These are phyloP conservation scores for Talaromyces funiculosus DNA, from an alignment of 2,329 filamentous ascomycete genomes.

Conservation along the genomic window DNA sequence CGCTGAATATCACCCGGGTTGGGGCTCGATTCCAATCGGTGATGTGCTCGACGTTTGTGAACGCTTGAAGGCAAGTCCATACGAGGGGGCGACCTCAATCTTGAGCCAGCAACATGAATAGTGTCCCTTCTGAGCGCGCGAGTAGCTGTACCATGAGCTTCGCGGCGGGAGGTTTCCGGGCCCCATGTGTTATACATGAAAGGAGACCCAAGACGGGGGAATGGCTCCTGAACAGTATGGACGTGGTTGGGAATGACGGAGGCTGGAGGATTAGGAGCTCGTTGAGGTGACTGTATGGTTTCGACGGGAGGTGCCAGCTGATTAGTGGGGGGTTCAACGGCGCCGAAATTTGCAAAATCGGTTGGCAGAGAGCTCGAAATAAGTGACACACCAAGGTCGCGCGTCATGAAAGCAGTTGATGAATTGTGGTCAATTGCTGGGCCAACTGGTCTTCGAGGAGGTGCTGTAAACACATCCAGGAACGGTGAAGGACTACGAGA, in stretches of 20 bases:
- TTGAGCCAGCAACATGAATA: conserved; percentile 40
- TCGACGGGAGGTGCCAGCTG: conserved; percentile 17
- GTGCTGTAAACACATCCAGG: conserved; percentile 32
- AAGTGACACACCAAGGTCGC: conserved; percentile 42
- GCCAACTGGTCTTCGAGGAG: conserved; percentile 18
- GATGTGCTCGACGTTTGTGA: conserved; percentile 54
- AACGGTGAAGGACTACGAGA: conserved; percentile 58
- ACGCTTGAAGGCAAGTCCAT: conserved; percentile 50
- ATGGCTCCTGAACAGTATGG: conserved; percentile 20
- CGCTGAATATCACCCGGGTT: conserved; percentile 33
- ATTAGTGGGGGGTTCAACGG: not conserved
- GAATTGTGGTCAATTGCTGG: not conserved
- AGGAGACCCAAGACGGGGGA: conserved; percentile 44
- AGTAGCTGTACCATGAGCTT: conserved; percentile 24
- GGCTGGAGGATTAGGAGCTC: not conserved
- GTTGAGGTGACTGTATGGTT: conserved; percentile 13
- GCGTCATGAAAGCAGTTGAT: conserved; percentile 36
- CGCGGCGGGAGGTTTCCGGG: conserved; percentile 33
- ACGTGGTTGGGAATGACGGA: not conserved
- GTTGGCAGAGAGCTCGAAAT: conserved; percentile 36
- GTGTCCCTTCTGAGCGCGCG: conserved; percentile 36
- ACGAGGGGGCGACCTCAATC: conserved; percentile 49
- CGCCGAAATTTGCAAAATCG: conserved; percentile 23
- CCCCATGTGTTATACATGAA: conserved; percentile 48
- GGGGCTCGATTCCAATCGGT: conserved; percentile 47